A percentile compares a stretch with the other conserved stretches of the same genome.
Conservation (phyloP, 768 basidiomycete species). For the Russula abietina region DNA sequence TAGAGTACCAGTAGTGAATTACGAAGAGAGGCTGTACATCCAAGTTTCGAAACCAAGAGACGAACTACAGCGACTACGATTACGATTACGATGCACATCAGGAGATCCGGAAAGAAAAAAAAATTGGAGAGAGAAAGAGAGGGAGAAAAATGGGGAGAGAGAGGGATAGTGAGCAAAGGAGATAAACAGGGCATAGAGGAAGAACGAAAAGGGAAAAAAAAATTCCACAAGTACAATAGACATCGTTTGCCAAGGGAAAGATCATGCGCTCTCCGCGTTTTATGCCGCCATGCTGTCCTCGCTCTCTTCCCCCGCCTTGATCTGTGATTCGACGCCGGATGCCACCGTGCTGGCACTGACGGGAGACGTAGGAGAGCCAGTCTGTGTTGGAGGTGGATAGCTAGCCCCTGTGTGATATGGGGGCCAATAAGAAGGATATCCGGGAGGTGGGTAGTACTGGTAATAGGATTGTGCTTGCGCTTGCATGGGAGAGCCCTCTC, state of each 20-base stretch:
- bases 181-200: conserved; percentile 6
- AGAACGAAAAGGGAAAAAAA: neutral
- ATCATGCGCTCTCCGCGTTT: neutral
- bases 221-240: conserved; percentile 11
- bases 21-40: conserved; percentile 15
- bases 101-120: conserved; percentile 7
- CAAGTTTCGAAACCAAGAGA: conserved; percentile 7
- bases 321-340: conserved; percentile 20
- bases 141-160: too few relatives aligned
- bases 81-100: conserved; percentile 3
- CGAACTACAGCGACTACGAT: neutral
- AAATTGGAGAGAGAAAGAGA: neutral
- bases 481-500: conserved; percentile 11
- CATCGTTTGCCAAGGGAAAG: neutral
- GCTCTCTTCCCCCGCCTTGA: conserved; percentile 21
- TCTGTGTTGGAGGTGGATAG: conserved; percentile 14
- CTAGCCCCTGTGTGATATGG: conserved; percentile 11
- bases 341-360: conserved; percentile 20
- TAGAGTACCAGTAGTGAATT: conserved; percentile 17
- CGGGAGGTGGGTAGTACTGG: conserved; percentile 21
- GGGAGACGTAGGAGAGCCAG: conserved; percentile 20
- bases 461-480: conserved; percentile 17
- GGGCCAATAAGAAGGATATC: conserved; percentile 23
- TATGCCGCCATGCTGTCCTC: conserved; percentile 17
- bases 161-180: neutral